Evolutionary conservation across 768 basidiomycete species (phyloP), one percentile per base, ranked within the genome.

Genomic region (Lactarius evosmus): DNA sequence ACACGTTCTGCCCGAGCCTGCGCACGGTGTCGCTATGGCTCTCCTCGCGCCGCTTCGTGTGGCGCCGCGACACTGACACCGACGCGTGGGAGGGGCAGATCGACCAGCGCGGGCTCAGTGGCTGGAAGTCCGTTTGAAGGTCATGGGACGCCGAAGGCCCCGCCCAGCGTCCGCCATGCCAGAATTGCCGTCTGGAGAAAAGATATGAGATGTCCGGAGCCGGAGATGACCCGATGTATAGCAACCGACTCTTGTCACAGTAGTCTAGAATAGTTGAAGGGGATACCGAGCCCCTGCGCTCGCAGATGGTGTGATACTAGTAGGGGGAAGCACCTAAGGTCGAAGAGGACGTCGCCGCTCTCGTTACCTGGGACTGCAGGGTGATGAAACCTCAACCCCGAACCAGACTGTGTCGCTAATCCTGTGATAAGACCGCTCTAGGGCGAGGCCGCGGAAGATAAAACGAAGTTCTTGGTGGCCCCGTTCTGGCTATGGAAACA

Each of bases 11-110:
- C 46, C 74, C 78, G 5, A 71, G 69, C 30, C 68, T 80, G 32
- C 74, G 70, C 49, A 69, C 64, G 22, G 62, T 79, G 60, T 71
- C 73, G 51, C 69, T 81, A 69, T 76, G 78, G 76, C 38, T 72
- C 17, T 60, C 52, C 8, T 55, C 61, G 27, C 67, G 68, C 36
- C 70, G 72, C 40, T 61, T 69, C 40, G 52, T 69, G 19, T 75
- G 74, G 72, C 62, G 32, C 34, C 58, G 33, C 58, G 66, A 72
- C 25, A 59, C 66, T 25, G 72, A 72, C 3, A 33, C 52, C 3
- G 59, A 56, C n/a, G 12, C 19, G 25, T 67, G 66, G 66, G 58
- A 22, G 30, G 62, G 62, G 11, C 62, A 61, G 14, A 50, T 52
- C 7, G 65, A 59, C 12, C 58, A 66, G 38, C 52, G 33, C 16